phyloP scores from a whole-genome alignment of 140 eudicot species.

The Anethum foeniculum region DNA sequence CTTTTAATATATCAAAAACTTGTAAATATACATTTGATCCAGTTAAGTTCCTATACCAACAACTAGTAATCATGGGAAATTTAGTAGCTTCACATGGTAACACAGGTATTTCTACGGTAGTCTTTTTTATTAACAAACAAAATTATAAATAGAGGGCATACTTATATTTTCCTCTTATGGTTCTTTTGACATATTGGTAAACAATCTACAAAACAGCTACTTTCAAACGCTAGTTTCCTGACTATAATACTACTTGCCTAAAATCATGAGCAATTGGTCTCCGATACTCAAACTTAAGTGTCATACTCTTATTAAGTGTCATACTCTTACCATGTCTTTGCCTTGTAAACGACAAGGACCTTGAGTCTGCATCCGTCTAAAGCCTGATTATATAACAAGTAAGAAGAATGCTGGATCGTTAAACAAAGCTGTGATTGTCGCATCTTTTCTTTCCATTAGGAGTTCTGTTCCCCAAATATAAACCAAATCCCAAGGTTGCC shows the following conservation, averaged over 20 bases:
- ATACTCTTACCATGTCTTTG: too few species aligned
- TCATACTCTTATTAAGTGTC: too few species aligned
- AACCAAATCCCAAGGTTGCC: not conserved
- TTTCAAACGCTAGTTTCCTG: conserved; percentile 16
- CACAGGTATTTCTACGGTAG: not conserved
- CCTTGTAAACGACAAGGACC: too few species aligned
- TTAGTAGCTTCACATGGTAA: not conserved
- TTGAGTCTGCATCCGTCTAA: too few species aligned
- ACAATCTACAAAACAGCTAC: not conserved
- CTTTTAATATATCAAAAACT: not conserved
- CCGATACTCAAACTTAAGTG: not conserved
- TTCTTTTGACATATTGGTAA: conserved; percentile 18
- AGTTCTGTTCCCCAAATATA: too few species aligned
- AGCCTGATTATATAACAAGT: too few species aligned
- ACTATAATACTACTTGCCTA: conserved; percentile 25
- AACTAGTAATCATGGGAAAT: not conserved
- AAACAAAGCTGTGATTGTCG: too few species aligned
- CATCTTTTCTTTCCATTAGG: too few species aligned
- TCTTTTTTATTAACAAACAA: not conserved
- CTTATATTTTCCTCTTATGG: not conserved
- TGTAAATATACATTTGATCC: not conserved
- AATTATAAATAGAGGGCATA: not conserved
- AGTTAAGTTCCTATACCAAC: not conserved
- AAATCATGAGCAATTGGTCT: conserved; percentile 7
- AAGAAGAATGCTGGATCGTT: too few species aligned